Evolutionary conservation across 1,284 basidiomycete genomes (phyloP).

Genomic region (Xerocomus nothofagi): DNA sequence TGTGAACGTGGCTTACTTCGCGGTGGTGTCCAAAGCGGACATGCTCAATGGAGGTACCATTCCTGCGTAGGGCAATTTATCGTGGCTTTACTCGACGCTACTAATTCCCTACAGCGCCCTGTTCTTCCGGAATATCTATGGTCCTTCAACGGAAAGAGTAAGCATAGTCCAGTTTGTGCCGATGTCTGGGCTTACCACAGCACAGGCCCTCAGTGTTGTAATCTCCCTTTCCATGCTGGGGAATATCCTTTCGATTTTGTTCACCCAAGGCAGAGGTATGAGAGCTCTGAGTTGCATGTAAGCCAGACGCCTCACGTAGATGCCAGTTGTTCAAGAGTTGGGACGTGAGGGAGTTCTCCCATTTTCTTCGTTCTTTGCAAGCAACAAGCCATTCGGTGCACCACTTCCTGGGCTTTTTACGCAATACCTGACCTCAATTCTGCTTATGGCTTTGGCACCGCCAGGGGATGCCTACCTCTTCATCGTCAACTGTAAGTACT

Average conservation of each 20-base stretch:
- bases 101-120: slow-evolving; percentile 44
- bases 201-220: slow-evolving; percentile 55
- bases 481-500: slow-evolving; percentile 55
- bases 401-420: slow-evolving; percentile 58
- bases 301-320: background rate
- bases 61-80: slow-evolving; percentile 50
- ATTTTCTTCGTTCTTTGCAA: slow-evolving; percentile 59
- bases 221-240: slow-evolving; percentile 65
- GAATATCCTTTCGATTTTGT: slow-evolving; percentile 60
- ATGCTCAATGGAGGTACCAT: slow-evolving; percentile 61
- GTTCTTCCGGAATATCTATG: slow-evolving; percentile 70
- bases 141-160: slow-evolving; percentile 55
- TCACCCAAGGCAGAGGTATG: slow-evolving; percentile 61
- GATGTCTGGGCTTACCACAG: slow-evolving; percentile 20
- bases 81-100: background rate
- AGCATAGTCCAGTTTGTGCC: background rate
- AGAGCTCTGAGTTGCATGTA: background rate
- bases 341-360: slow-evolving; percentile 67
- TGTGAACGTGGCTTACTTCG: slow-evolving; percentile 69
- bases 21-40: slow-evolving; percentile 64
- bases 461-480: slow-evolving; percentile 70
- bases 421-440: slow-evolving; percentile 55
- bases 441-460: slow-evolving; percentile 51
- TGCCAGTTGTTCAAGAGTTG: slow-evolving; percentile 65
- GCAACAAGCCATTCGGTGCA: slow-evolving; percentile 61